Evolutionary conservation across 1,284 basidiomycete species (phyloP).

Genomic region (Rhodotorula sp.): DNA sequence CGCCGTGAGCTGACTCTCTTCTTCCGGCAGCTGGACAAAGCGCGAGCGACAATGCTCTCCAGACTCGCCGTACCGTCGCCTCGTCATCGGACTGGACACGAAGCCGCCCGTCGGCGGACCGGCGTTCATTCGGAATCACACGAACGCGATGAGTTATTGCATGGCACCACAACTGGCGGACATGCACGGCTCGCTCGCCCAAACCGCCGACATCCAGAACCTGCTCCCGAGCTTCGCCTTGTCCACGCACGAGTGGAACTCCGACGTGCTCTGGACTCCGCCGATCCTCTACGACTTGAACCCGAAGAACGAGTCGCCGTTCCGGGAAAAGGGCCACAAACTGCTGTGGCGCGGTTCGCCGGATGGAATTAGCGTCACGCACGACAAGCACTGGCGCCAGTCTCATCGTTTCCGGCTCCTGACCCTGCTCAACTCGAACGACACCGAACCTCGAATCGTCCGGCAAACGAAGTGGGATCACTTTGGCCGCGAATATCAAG

Average conservation of each 20-base stretch:
- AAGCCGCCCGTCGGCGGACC: not conserved
- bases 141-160: constrained; percentile 37
- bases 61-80: constrained; percentile 9
- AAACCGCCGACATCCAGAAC: not conserved
- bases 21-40: not conserved
- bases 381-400: constrained; percentile 8
- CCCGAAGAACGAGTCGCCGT: constrained; percentile 44
- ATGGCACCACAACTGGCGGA: constrained; percentile 31
- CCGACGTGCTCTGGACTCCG: constrained; percentile 42
- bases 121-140: constrained; percentile 34
- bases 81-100: constrained; percentile 21
- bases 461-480: constrained; percentile 3
- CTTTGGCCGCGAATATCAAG: constrained; percentile 14
- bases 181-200: constrained; percentile 33
- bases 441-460: constrained; percentile 2
- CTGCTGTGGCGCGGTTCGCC: constrained; percentile 50
- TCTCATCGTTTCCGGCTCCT: constrained; percentile 19
- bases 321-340: constrained; percentile 50
- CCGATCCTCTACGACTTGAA: constrained; percentile 42
- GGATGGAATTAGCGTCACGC: constrained; percentile 45
- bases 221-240: constrained; percentile 1
- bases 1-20: not conserved
- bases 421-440: constrained; percentile 15
- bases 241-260: constrained; percentile 16
- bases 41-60: constrained; percentile 22